These are phyloP conservation scores for Yamadazyma sp. DNA, from an alignment of 805 yeast genomes.

Conservation along the genomic window DNA sequence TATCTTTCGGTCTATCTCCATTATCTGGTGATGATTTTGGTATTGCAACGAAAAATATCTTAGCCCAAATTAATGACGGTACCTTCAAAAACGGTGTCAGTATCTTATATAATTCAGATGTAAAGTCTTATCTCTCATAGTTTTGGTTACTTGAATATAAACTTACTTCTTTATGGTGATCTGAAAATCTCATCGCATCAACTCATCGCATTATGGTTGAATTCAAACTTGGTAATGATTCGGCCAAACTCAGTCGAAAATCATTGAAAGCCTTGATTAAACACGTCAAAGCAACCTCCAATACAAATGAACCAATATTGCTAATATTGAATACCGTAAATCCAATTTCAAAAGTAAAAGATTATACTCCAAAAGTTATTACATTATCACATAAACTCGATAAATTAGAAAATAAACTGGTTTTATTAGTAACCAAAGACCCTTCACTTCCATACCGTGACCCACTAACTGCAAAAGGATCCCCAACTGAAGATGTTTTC, in stretches of 20 bases:
- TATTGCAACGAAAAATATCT: constrained; percentile 1
- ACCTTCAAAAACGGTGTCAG: not conserved
- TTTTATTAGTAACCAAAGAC: constrained; percentile 69
- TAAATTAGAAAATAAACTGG: constrained; percentile 45
- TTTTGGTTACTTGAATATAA: no score
- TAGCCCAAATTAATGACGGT: not conserved
- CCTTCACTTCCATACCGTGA: constrained; percentile 58
- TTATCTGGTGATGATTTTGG: constrained; percentile 5
- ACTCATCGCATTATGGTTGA: constrained; percentile 1
- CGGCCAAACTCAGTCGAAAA: constrained; percentile 8
- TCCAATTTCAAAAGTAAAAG: constrained; percentile 27
- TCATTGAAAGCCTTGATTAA: constrained; percentile 10
- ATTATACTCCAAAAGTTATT: constrained; percentile 40
- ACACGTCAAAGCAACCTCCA: constrained; percentile 15
- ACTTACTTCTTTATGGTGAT: no score
- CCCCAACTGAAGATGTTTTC: constrained; percentile 60
- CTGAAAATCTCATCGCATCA: not conserved
- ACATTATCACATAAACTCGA: constrained; percentile 55
- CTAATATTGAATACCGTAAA: constrained; percentile 33
- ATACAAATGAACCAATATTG: constrained; percentile 22
- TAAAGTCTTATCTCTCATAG: constrained; percentile 1
- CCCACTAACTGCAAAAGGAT: constrained; percentile 44
- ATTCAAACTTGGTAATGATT: not conserved
- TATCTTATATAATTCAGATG: constrained; percentile 1
- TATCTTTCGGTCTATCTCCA: not conserved